Evolutionary conservation across 805 yeast genomes (phyloP), one percentile per base, ranked within the genome.

Genomic region (Cyberlindnera xishuangbannaensis): DNA sequence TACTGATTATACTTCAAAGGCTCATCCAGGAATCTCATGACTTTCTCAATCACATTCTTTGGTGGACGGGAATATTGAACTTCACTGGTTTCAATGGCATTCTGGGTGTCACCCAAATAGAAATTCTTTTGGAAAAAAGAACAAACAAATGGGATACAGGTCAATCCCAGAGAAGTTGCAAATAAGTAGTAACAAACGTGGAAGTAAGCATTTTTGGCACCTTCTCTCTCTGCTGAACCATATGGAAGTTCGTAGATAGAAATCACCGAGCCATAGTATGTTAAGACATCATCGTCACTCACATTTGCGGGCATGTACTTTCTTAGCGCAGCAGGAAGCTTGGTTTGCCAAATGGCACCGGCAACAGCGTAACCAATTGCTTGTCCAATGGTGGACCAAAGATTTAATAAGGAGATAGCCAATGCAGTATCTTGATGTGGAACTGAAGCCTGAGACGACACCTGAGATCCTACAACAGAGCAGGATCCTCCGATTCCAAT

Each of bases 391-490:
- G 51, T 41, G 6, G 58, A 44, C 51, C 55, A 57, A 30, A 65
- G 45, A 13, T 54, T 47, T 24, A 64, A 38, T 15, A 65, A 30
- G 1, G 67, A 53, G 28, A 66, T 59, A 35, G 59, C 58, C 39
- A 59, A 44, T n/a, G 70, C 63, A 35, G 62, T 52, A 47, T 62
- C 67, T 31, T 62, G 63, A 40, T 58, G 62, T 27, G 64, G 64
- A 19, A 65, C 68, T 14, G 67, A 58, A 4, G 66, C 67, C 43
- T 61, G 65, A 1, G 61, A 54, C 6, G 67, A 59, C 15, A 62
- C 56, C 31, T 51, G 53, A 6, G 65, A 48, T 27, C 62, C 64
- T 36, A 62, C 48, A 28, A 53, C 61, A 14, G 58, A 47, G 31
- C 55, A 55, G 24, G 67, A 63, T 42, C 65, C 70, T 21, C 64